These are phyloP conservation scores for Curvularia spicifera DNA, from an alignment of 2,329 filamentous ascomycete species.

Conservation along the genomic window DNA sequence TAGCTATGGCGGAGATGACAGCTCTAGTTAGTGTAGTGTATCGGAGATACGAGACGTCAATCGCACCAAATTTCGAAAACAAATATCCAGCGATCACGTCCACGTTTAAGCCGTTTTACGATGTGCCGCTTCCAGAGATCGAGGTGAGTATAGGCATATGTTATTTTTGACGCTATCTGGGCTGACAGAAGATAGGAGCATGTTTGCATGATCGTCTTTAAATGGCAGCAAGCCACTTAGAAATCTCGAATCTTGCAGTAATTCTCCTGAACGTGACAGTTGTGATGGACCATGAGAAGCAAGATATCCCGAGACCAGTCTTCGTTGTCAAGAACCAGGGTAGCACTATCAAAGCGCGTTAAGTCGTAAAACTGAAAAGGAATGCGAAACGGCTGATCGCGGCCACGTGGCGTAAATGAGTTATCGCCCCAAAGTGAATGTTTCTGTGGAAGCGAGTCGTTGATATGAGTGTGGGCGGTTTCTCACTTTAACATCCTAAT, in stretches of 20 bases:
- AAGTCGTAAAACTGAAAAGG: not conserved
- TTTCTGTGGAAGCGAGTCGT: no score
- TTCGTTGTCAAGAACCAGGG: no score
- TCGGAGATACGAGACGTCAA: constrained; percentile 39
- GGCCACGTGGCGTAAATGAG: no score
- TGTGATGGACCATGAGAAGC: not conserved
- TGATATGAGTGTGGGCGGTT: not conserved
- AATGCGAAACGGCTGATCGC: not conserved
- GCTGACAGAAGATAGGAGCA: constrained; percentile 10
- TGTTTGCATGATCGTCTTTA: constrained; percentile 8
- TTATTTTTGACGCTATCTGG: not conserved
- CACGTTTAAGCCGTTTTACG: constrained; percentile 52
- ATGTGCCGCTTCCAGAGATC: constrained; percentile 37
- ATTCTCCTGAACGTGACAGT: not conserved
- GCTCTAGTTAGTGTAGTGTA: constrained; percentile 56
- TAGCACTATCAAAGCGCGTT: no score
- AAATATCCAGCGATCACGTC: constrained; percentile 51
- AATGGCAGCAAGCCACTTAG: not conserved
- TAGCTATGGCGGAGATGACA: constrained; percentile 59
- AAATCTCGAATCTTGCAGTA: not conserved
- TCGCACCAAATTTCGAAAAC: constrained; percentile 41
- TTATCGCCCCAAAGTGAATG: no score
- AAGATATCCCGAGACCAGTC: no score
- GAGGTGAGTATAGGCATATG: constrained; percentile 9
- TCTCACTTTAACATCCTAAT: not conserved